These are phyloP conservation scores for Dactylellina drechsleri DNA, from an alignment of 2,329 filamentous ascomycete genomes.

Conservation along the genomic window DNA sequence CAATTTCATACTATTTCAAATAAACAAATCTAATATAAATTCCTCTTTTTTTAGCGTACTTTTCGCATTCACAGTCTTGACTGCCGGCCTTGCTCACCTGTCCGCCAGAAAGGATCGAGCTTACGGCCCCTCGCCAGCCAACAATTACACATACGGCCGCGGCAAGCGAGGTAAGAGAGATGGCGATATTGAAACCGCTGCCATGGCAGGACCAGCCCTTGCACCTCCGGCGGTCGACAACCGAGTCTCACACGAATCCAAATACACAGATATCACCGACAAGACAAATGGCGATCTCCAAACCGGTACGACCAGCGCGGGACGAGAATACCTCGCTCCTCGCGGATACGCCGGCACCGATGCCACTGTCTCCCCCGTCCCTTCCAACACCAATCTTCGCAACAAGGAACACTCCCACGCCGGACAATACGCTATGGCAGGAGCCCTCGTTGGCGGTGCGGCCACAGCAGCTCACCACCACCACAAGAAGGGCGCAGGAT, in stretches of 20 bases:
- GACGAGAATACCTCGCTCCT: slow-evolving; percentile 50
- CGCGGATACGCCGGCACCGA: slow-evolving; percentile 35
- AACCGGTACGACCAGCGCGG: slow-evolving; percentile 20
- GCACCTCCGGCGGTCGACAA: slow-evolving; percentile 37
- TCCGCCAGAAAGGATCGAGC: slow-evolving; percentile 52
- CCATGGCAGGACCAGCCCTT: slow-evolving; percentile 32
- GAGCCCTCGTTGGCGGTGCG: slow-evolving; percentile 39
- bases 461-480: slow-evolving; percentile 43
- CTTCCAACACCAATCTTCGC: slow-evolving; percentile 23
- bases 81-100: slow-evolving; percentile 47
- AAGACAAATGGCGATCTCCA: slow-evolving; percentile 46
- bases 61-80: slow-evolving; percentile 44
- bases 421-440: slow-evolving; percentile 48
- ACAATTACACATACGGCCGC: slow-evolving; percentile 51
- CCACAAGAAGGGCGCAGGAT: slow-evolving; percentile 16
- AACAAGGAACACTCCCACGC: slow-evolving; percentile 40
- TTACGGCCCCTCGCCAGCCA: slow-evolving; percentile 55
- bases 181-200: slow-evolving; percentile 36
- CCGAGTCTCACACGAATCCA: slow-evolving; percentile 45
- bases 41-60: slow-evolving; percentile 26
- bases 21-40: slow-evolving; percentile 18
- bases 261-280: slow-evolving; percentile 48
- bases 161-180: slow-evolving; percentile 33
- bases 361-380: slow-evolving; percentile 26
- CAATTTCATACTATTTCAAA: background rate